Percentiles rank a stretch among this genome's conserved stretches.
Evolutionary conservation across 1,139 yeast species (phyloP).

Genomic region (Sugiyamaella novakii): DNA sequence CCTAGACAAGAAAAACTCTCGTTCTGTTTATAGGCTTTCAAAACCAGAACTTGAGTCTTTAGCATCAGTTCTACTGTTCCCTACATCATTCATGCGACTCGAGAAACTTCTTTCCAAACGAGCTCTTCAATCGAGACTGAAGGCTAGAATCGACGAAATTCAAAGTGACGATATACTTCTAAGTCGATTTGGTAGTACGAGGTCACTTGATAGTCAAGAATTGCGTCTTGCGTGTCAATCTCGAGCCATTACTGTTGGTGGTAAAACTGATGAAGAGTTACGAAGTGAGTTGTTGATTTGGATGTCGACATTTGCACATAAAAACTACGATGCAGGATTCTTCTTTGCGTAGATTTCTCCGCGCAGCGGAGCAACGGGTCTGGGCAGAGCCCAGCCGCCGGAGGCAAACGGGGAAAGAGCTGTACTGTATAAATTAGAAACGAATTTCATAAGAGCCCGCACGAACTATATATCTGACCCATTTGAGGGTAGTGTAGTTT

Average conservation of each 20-base stretch:
- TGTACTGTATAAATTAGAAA: constrained; percentile 42
- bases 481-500: constrained; percentile 74
- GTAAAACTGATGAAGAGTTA: constrained; percentile 20
- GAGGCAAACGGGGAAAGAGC: not conserved
- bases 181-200: constrained; percentile 38
- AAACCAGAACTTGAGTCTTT: constrained; percentile 24
- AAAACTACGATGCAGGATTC: constrained; percentile 33
- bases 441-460: constrained; percentile 83
- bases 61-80: constrained; percentile 20
- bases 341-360: constrained; percentile 24
- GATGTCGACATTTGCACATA: constrained; percentile 31
- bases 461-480: constrained; percentile 77
- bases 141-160: constrained; percentile 31
- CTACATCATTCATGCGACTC: constrained; percentile 23
- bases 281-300: constrained; percentile 28
- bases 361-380: constrained; percentile 6
- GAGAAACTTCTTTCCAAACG: constrained; percentile 21
- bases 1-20: constrained; percentile 9
- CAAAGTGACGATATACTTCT: constrained; percentile 38
- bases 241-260: constrained; percentile 33
- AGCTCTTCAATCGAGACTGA: constrained; percentile 24
- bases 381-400: constrained; percentile 15
- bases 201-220: constrained; percentile 34
- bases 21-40: constrained; percentile 28
- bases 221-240: constrained; percentile 36